phyloP scores from a whole-genome alignment of 208 protist genomes.

The Trypanosoma conorhini region DNA sequence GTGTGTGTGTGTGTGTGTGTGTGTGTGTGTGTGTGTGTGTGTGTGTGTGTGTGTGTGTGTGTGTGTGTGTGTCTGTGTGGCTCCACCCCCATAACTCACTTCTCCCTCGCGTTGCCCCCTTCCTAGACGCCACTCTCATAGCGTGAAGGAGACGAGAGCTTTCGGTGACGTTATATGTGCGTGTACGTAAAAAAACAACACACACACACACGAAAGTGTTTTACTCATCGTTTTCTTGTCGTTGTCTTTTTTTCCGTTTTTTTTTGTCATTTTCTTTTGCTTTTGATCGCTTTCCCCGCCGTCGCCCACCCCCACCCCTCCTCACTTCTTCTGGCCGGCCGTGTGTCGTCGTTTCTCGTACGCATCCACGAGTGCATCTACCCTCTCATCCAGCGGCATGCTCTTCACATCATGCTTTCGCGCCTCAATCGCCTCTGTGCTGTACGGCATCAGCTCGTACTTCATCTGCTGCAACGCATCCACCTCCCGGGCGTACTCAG shows the following conservation, averaged over 20 bases:
- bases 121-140: too few species aligned
- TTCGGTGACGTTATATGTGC: too few species aligned
- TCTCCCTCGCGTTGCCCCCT: too few species aligned
- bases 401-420: slow-evolving; percentile 29
- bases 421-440: slow-evolving; percentile 32
- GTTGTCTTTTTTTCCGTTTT: slow-evolving; percentile 17
- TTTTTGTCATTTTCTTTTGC: slow-evolving; percentile 1
- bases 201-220: neutral
- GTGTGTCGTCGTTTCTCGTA: slow-evolving; percentile 60
- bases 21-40: too few species aligned
- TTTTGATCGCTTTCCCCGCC: neutral
- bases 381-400: slow-evolving; percentile 48
- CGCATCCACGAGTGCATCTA: slow-evolving; percentile 55
- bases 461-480: slow-evolving; percentile 58
- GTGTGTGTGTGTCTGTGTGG: too few species aligned
- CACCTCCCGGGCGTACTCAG: slow-evolving; percentile 65
- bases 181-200: neutral
- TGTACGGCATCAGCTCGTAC: slow-evolving; percentile 58
- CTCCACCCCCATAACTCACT: too few species aligned
- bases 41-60: too few species aligned
- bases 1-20: too few species aligned
- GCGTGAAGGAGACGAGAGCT: neutral
- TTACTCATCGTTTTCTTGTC: neutral
- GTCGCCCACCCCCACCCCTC: neutral
- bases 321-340: slow-evolving; percentile 38